phyloP scores from a whole-genome alignment of 306 rosid genomes.

The Macrotyloma uniflorum region DNA sequence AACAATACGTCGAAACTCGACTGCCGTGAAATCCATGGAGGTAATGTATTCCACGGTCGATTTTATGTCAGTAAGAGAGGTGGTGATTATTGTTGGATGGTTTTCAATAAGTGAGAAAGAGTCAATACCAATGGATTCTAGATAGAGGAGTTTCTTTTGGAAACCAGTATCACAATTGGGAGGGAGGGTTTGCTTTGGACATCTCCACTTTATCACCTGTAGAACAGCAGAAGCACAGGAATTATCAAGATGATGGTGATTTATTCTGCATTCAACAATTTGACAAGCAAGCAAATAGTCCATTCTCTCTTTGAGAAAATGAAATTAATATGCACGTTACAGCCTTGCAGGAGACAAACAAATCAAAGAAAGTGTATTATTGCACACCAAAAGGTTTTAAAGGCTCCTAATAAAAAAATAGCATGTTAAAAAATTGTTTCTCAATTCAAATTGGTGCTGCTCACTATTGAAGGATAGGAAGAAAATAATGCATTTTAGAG shows the following conservation, averaged over 20 bases:
- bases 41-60: constrained; percentile 67
- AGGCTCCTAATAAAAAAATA: constrained; percentile 57
- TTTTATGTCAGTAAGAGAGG: constrained; percentile 61
- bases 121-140: constrained; percentile 86
- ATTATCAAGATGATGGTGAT: constrained; percentile 28
- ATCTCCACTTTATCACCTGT: constrained; percentile 58
- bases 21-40: constrained; percentile 60
- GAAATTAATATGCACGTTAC: constrained; percentile 5
- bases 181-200: constrained; percentile 49
- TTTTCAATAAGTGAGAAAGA: constrained; percentile 65
- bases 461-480: constrained; percentile 17
- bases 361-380: background rate
- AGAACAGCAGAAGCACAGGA: constrained; percentile 20
- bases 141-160: constrained; percentile 68
- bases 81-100: constrained; percentile 66
- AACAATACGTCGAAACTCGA: constrained; percentile 65
- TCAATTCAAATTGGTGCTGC: constrained; percentile 50
- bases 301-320: background rate
- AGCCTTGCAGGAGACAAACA: constrained; percentile 21
- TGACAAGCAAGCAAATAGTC: background rate
- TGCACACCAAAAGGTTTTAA: constrained; percentile 34
- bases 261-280: constrained; percentile 5
- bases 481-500: background rate
- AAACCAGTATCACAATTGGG: constrained; percentile 46
- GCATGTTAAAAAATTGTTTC: constrained; percentile 65